Evolutionary conservation across 2,329 filamentous ascomycete species (phyloP).

Genomic region (Pezizomycotina sp.): DNA sequence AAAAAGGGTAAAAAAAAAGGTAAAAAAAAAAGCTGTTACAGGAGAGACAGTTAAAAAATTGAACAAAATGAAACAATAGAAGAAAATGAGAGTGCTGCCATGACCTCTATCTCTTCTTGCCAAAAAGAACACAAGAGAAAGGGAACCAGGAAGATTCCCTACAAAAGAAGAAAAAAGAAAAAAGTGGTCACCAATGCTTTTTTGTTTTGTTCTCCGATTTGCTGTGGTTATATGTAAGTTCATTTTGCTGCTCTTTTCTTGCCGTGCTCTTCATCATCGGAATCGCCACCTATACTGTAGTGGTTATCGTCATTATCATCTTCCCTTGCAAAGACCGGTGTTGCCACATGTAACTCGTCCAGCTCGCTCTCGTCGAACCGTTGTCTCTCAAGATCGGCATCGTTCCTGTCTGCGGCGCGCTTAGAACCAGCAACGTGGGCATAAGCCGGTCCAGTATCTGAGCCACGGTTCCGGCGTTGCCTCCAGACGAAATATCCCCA

Average conservation of each 20-base stretch:
- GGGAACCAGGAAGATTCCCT: background rate
- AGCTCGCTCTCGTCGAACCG: slow-evolving; percentile 52
- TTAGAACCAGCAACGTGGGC: slow-evolving; percentile 31
- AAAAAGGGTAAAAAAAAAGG: slow-evolving; percentile 7
- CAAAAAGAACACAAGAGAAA: slow-evolving; percentile 1
- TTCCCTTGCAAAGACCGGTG: slow-evolving; percentile 31
- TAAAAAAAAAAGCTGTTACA: slow-evolving; percentile 5
- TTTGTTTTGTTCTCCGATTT: background rate
- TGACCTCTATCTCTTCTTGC: background rate
- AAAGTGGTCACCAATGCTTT: background rate
- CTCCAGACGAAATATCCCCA: slow-evolving; percentile 63
- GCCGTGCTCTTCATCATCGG: slow-evolving; percentile 35
- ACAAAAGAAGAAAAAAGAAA: slow-evolving; percentile 1
- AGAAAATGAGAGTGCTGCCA: background rate
- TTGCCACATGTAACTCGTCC: slow-evolving; percentile 42
- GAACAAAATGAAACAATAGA: too few relatives aligned
- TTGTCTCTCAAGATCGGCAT: slow-evolving; percentile 38
- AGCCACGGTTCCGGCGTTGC: slow-evolving; percentile 36
- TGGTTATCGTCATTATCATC: slow-evolving; percentile 32
- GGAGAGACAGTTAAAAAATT: slow-evolving; percentile 1
- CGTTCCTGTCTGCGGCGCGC: slow-evolving; percentile 34
- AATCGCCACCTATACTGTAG: slow-evolving; percentile 43
- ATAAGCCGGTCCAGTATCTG: slow-evolving; percentile 23
- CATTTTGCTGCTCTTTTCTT: background rate
- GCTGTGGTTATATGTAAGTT: background rate